Evolutionary conservation across 163 green algal genomes (phyloP).

Genomic region (Chlorella variabilis): DNA sequence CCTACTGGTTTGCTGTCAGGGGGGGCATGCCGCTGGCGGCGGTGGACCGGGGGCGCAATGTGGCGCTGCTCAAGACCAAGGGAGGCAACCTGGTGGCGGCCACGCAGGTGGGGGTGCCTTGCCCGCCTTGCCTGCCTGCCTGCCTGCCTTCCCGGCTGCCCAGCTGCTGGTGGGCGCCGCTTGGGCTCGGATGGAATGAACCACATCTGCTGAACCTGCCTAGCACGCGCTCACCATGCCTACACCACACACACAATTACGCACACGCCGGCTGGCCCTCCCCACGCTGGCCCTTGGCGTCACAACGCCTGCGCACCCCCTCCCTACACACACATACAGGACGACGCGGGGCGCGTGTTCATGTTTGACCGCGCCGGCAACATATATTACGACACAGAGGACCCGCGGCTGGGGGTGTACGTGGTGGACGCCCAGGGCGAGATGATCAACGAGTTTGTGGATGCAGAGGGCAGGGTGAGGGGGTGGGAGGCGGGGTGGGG

Average conservation of each 20-base stretch:
- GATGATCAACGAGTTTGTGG: slow-evolving; percentile 79
- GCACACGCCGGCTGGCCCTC: too few species aligned
- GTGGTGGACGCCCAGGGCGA: slow-evolving; percentile 73
- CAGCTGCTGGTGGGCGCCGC: too few species aligned
- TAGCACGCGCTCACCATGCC: not conserved
- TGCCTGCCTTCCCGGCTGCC: too few species aligned
- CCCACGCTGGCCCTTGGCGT: too few species aligned
- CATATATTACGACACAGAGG: slow-evolving; percentile 87
- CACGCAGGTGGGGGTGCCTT: not conserved
- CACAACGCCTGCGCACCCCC: too few species aligned
- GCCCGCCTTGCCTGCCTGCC: not conserved
- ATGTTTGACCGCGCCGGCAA: slow-evolving; percentile 74
- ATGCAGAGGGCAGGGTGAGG: slow-evolving; percentile 55
- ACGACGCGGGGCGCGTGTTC: slow-evolving; percentile 66
- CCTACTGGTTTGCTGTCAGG: slow-evolving; percentile 20
- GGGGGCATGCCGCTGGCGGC: slow-evolving; percentile 17
- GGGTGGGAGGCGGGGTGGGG: not conserved
- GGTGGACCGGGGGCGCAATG: slow-evolving; percentile 32
- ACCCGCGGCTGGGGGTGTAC: slow-evolving; percentile 73
- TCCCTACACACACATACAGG: slow-evolving; percentile 32
- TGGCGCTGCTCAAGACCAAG: slow-evolving; percentile 56
- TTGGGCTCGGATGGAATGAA: too few species aligned
- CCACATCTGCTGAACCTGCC: too few species aligned
- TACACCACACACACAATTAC: too few species aligned
- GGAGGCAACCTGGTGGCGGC: slow-evolving; percentile 75